A percentile compares a stretch with the other conserved stretches of the same genome.
Conservation (phyloP, 352 stramenopile genomes). For the Phytophthora tubulina region DNA sequence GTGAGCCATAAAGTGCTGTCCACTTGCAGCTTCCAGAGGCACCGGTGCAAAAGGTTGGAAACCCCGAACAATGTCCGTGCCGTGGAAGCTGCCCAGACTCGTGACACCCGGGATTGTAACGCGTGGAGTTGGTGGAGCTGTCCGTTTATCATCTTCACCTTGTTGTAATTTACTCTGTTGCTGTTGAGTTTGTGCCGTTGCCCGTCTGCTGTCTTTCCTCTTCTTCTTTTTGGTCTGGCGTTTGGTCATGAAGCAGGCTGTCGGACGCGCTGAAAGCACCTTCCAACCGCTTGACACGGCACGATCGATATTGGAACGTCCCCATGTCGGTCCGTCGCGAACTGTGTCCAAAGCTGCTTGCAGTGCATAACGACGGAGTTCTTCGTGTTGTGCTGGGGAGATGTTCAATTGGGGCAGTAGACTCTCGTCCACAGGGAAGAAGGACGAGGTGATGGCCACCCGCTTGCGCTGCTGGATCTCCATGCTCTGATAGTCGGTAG, state of each 20-base stretch:
- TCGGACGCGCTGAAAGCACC: conserved; percentile 52
- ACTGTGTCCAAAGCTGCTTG: conserved; percentile 59
- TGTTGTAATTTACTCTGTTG: conserved; percentile 13
- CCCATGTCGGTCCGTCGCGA: conserved; percentile 72
- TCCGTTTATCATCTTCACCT: conserved; percentile 34
- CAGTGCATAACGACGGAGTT: conserved; percentile 69
- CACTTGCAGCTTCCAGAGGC: conserved; percentile 39
- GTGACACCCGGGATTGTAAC: conserved; percentile 35
- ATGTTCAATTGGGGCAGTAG: conserved; percentile 61
- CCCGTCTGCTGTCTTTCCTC: conserved; percentile 24
- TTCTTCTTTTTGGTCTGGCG: conserved; percentile 47
- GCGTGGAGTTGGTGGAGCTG: conserved; percentile 23
- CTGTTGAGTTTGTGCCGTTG: background rate
- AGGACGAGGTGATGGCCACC: conserved; percentile 49
- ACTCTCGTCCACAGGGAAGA: conserved; percentile 67
- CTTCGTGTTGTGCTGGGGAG: conserved; percentile 63
- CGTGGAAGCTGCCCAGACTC: conserved; percentile 39
- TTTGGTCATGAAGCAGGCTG: conserved; percentile 70
- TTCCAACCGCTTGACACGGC: conserved; percentile 66
- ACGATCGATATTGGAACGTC: conserved; percentile 60
- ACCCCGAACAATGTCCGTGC: conserved; percentile 10
- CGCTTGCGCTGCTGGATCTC: conserved; percentile 43
- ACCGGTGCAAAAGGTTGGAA: conserved; percentile 31
- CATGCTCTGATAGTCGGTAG: conserved; percentile 21
- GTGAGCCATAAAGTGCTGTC: conserved; percentile 73